These are phyloP conservation scores for Cylindrodendrum hubeiense DNA, from an alignment of 2,329 filamentous ascomycete genomes.

Conservation along the genomic window DNA sequence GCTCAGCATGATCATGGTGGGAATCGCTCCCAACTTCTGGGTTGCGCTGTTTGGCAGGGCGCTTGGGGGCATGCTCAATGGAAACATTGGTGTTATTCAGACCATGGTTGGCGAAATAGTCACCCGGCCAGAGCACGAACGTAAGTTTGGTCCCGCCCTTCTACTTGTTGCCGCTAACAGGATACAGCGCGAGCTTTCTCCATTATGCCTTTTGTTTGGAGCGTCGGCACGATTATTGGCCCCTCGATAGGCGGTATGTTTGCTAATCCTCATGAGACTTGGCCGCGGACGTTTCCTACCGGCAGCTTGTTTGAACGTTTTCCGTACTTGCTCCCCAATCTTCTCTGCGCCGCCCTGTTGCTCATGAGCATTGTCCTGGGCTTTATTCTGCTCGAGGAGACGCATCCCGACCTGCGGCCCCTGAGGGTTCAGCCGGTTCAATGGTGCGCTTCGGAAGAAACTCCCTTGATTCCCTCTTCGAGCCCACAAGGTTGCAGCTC, in stretches of 20 bases:
- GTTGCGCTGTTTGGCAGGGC: slow-evolving; percentile 81
- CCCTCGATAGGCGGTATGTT: slow-evolving; percentile 90
- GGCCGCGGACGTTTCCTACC: slow-evolving; percentile 76
- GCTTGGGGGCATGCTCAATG: slow-evolving; percentile 86
- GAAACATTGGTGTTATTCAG: slow-evolving; percentile 91
- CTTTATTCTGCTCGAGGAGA: slow-evolving; percentile 88
- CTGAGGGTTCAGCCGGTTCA: slow-evolving; percentile 59
- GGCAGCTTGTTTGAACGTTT: slow-evolving; percentile 80
- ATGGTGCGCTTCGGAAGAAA: slow-evolving; percentile 72
- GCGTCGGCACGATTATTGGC: slow-evolving; percentile 88
- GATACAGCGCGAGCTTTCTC: slow-evolving; percentile 81
- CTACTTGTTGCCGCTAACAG: background rate
- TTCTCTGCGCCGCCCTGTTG: slow-evolving; percentile 84
- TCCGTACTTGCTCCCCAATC: slow-evolving; percentile 90
- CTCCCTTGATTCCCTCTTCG: slow-evolving; percentile 80
- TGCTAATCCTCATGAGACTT: slow-evolving; percentile 81
- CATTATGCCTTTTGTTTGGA: slow-evolving; percentile 96
- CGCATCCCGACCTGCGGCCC: slow-evolving; percentile 84
- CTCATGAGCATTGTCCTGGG: slow-evolving; percentile 83
- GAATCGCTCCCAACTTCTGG: slow-evolving; percentile 87
- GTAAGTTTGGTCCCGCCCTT: slow-evolving; percentile 62
- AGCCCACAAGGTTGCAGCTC: slow-evolving; percentile 77
- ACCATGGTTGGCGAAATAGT: slow-evolving; percentile 94
- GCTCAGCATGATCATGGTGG: slow-evolving; percentile 84
- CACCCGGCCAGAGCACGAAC: slow-evolving; percentile 86